These are phyloP conservation scores for Biscutella laevigata DNA, from an alignment of 441 rosid genomes.

Conservation along the genomic window DNA sequence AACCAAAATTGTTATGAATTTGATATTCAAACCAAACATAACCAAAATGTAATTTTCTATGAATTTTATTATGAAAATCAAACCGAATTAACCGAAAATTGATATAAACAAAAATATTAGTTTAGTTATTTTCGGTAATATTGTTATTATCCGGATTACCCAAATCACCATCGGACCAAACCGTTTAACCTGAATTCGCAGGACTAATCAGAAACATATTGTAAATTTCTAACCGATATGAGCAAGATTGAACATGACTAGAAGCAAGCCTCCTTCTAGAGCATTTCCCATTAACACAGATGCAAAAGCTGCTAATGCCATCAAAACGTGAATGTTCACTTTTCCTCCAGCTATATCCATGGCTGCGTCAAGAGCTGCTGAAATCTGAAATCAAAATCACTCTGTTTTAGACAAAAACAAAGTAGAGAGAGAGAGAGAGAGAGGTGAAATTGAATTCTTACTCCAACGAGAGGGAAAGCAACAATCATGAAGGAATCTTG, in stretches of 20 bases:
- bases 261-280: constrained; percentile 89
- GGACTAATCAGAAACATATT: no score
- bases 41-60: no score
- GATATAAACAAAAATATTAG: no score
- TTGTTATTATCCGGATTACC: no score
- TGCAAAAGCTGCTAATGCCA: constrained; percentile 92
- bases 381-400: constrained; percentile 36
- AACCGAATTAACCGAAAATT: no score
- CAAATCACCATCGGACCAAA: no score
- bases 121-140: no score
- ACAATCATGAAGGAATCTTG: background rate
- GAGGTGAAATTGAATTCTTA: background rate
- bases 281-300: constrained; percentile 84
- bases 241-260: constrained; percentile 96
- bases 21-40: no score
- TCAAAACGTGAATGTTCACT: constrained; percentile 88
- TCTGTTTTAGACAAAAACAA: background rate
- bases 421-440: background rate
- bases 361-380: constrained; percentile 84
- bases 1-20: no score
- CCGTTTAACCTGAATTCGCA: no score
- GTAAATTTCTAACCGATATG: no score
- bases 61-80: no score
- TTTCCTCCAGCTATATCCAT: constrained; percentile 78
- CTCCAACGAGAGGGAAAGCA: constrained; percentile 10